Evolutionary conservation across 192 early-diverging fungal genomes (phyloP).

Genomic region (Oehlia diaphana): DNA sequence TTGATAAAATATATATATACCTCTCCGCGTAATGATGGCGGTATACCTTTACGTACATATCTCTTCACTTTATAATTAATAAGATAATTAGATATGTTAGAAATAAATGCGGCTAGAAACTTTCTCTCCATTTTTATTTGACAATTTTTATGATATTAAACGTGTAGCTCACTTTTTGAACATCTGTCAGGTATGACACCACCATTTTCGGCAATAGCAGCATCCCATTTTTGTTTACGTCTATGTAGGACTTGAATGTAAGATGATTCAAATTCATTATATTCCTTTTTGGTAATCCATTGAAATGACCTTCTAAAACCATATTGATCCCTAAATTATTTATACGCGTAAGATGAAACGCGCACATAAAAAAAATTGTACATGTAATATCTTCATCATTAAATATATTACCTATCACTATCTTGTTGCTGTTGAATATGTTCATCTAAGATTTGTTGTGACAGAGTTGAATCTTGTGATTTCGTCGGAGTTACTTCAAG

Average conservation of each 20-base stretch:
- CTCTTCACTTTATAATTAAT: conserved; percentile 60
- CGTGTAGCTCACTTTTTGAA: conserved; percentile 42
- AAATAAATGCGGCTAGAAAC: not conserved
- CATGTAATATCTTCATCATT: not conserved
- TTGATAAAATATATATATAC: conserved; percentile 38
- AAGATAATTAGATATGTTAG: not conserved
- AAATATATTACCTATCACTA: conserved; percentile 3
- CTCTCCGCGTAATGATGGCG: conserved; percentile 61
- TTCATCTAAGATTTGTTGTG: not conserved
- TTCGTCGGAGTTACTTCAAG: not conserved
- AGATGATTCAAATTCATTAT: conserved; percentile 47
- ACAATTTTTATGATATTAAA: not conserved
- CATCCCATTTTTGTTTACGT: conserved; percentile 49
- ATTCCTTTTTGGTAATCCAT: conserved; percentile 51
- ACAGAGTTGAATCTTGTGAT: not conserved
- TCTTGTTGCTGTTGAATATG: not conserved
- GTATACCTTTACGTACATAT: conserved; percentile 79
- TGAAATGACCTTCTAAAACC: conserved; percentile 55
- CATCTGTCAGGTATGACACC: conserved; percentile 44
- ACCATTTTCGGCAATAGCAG: conserved; percentile 46
- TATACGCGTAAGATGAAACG: not conserved
- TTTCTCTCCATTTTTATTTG: not conserved
- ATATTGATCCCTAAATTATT: conserved; percentile 55
- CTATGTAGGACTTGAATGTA: conserved; percentile 52
- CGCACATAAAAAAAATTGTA: not conserved